Evolutionary conservation across 2,329 filamentous ascomycete genomes (phyloP), one percentile per base, ranked within the genome.

Genomic region (Aspergillus aculeatus): DNA sequence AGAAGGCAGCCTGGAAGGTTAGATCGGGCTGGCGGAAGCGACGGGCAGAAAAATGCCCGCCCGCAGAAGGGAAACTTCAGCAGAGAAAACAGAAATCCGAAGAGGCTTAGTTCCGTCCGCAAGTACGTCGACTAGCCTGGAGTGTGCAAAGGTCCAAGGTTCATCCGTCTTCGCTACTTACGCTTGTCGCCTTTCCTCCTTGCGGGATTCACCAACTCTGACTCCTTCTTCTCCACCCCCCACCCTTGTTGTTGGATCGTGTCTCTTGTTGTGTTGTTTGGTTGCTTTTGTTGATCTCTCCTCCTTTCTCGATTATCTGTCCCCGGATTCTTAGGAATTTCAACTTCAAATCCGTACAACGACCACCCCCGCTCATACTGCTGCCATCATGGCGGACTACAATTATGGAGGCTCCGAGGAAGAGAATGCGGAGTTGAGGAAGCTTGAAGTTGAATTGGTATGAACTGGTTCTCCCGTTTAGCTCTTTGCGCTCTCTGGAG

Each of bases 351-450:
- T 29, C 26, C 26, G 26, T 29, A 29, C 26, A 29, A 29, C 26
- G 26, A 9, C 26, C 11, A 11, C 29, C 50, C 32, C n/a, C 19
- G 38, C 29, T 50, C 29, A 35, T 38, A 57, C 56, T 59, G 59
- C 56, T 59, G 59, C 62, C 60, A 69, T 58, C 65, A 92, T 92
- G 89, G 85, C 85, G 68, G 89, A 92, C 77, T 89, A 89, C 77
- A 83, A 86, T 70, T 92, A 85, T 74, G 88, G 88, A 69, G 86
- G 87, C 70, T 85, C 86, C 24, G 90, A 94, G 44, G 91, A 94
- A 78, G 91, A 95, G 79, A 91, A 89, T 74, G 84, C 84, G 64
- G 90, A 94, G 79, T 86, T 96, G 71, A 90, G 86, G 79, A 91
- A 90, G 78, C 84, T 94, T 62, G 87, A 90, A 67, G 80, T 82